Evolutionary conservation across 2,329 filamentous ascomycete genomes (phyloP), one percentile per base, ranked within the genome.

Genomic region (Alternaria angustiovoidea): DNA sequence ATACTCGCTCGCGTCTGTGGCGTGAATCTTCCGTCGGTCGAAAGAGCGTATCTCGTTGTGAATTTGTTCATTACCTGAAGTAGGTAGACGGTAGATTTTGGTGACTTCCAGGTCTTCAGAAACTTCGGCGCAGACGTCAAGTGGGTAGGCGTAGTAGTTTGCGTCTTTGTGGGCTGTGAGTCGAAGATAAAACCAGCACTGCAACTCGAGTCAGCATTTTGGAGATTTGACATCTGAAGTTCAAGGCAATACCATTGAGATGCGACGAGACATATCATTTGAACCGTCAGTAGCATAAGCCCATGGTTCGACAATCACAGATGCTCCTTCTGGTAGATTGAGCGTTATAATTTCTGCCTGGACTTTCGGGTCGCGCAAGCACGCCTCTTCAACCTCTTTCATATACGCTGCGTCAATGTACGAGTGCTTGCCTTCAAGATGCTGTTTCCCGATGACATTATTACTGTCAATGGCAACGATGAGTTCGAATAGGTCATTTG

Each of bases 121-220:
- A 48, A 84, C 80, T 66, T 87, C 84, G 7, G 83, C 82, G 46
- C 80, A 82, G 22, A 87, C 77, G 54, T 86, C 82, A 8, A 87
- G 78, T 0, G 86, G 86, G 55, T 87, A 87, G 4, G 85, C 85
- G 65, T 87, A 87, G 71, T 84, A 83, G 66, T 88, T 87, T 34
- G 84, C 81, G 56, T 87, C 84, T 0, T 73, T 69, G 32, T 84
- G 77, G 0, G 79, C 71, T 0, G 75, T 54, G 67, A 42, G 78
- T 57, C 79, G 78, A 54, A 78, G 68, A 53, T 79, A 79, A 44
- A 79, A 77, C 70, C 74, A 80, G 57, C 77, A 80, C 76, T 79
- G 22, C 4, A 3, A 2, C n/a, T n/a, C 0, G 3, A 22, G 5
- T 41, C 5, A 41, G 38, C 16, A 22, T 5, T 14, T 3, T 5